Evolutionary conservation across 208 protist genomes (phyloP).

Genomic region (Trypanosoma scelopori): DNA sequence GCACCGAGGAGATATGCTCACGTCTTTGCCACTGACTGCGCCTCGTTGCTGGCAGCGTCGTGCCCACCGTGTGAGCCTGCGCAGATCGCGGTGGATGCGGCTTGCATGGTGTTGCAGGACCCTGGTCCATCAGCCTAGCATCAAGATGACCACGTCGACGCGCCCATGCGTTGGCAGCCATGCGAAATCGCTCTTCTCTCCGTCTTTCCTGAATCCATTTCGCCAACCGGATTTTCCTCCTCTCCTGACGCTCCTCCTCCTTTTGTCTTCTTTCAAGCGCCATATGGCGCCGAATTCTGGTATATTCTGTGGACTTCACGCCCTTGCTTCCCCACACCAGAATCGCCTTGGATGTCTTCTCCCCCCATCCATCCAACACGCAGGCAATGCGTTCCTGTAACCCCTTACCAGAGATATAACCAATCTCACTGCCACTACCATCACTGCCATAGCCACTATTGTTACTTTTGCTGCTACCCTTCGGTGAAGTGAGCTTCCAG

Average conservation of each 20-base stretch:
- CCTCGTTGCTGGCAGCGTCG: background rate
- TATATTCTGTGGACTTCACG: slow-evolving; percentile 25
- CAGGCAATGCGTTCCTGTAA: slow-evolving; percentile 12
- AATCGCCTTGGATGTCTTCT: slow-evolving; percentile 10
- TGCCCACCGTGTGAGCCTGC: too few relatives aligned
- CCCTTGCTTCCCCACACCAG: slow-evolving; percentile 22
- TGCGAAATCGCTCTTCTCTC: background rate
- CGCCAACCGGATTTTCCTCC: background rate
- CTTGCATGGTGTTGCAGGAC: background rate
- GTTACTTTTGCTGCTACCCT: background rate
- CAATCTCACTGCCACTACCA: background rate
- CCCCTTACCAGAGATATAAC: background rate
- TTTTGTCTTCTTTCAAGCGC: slow-evolving; percentile 22
- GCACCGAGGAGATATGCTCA: background rate
- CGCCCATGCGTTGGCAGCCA: slow-evolving; percentile 14
- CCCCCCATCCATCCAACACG: slow-evolving; percentile 21
- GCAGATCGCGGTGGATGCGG: background rate
- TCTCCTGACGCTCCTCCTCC: slow-evolving; percentile 6
- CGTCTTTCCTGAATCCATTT: background rate
- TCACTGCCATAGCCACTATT: background rate
- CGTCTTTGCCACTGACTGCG: background rate
- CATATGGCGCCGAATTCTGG: slow-evolving; percentile 1
- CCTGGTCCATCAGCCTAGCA: background rate
- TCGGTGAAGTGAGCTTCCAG: slow-evolving; percentile 23
- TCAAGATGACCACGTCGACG: background rate